Evolutionary conservation across 2,329 filamentous ascomycete species (phyloP).

Genomic region (Neophaeococcomyces aloes): DNA sequence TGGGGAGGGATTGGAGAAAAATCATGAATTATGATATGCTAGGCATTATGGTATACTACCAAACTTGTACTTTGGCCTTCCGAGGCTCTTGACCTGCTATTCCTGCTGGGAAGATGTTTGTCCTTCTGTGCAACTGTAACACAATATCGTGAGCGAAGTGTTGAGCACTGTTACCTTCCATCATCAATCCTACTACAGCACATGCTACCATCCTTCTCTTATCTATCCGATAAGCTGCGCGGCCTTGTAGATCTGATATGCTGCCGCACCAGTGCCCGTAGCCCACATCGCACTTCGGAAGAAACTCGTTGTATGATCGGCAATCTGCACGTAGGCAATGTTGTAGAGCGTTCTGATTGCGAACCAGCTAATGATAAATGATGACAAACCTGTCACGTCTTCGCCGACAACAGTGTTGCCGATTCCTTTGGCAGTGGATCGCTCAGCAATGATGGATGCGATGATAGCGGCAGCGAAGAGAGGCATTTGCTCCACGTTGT

Average conservation of each 20-base stretch:
- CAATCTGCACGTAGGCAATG: background rate
- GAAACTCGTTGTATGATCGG: conserved; percentile 1
- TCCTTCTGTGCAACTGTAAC: no score
- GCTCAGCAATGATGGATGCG: conserved; percentile 1
- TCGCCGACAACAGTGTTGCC: background rate
- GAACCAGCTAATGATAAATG: background rate
- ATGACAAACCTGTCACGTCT: background rate
- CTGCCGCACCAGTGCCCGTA: background rate
- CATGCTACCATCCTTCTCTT: background rate
- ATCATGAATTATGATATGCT: no score
- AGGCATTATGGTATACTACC: no score
- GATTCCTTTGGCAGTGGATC: background rate
- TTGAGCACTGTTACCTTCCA: no score
- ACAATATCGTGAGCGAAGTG: no score
- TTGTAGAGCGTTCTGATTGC: background rate
- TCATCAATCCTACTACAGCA: no score
- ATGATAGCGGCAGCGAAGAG: background rate
- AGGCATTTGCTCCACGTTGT: conserved; percentile 3
- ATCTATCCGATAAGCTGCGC: conserved; percentile 1
- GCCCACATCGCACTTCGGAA: conserved; percentile 1
- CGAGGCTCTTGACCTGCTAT: no score
- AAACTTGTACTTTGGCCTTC: no score
- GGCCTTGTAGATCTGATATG: conserved; percentile 4
- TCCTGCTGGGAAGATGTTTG: no score
- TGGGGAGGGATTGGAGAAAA: no score